Conservation (phyloP, 176 grass and related monocot genomes). For the barley (Hordeum vulgare) region MorexV3_pseudomolecules_assembly NC_058519.1:618715045-618715544, state of each 20-base stretch:
- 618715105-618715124: conserved; percentile 19
- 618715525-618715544: background rate
- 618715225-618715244: conserved; percentile 59
- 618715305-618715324: conserved; percentile 30
- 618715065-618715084: conserved; percentile 55
- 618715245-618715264: conserved; percentile 50
- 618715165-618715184: conserved; percentile 54
- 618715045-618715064: conserved; percentile 53
- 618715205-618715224: conserved; percentile 44
- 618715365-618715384: conserved; percentile 28
- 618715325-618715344: conserved; percentile 46
- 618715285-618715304: conserved; percentile 54
- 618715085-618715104: conserved; percentile 44
- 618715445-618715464: background rate
- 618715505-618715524: background rate
- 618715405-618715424: background rate
- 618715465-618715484: background rate
- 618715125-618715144: conserved; percentile 56
- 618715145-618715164: conserved; percentile 38
- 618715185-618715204: conserved; percentile 44
- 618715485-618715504: background rate
- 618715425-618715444: background rate
- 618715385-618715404: background rate
- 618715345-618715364: conserved; percentile 46
- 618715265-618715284: conserved; percentile 44